Evolutionary conservation across 176 grass and related monocot species (phyloP), one percentile per base, ranked within the genome.

Genomic region (Triticum timopheevii): DNA sequence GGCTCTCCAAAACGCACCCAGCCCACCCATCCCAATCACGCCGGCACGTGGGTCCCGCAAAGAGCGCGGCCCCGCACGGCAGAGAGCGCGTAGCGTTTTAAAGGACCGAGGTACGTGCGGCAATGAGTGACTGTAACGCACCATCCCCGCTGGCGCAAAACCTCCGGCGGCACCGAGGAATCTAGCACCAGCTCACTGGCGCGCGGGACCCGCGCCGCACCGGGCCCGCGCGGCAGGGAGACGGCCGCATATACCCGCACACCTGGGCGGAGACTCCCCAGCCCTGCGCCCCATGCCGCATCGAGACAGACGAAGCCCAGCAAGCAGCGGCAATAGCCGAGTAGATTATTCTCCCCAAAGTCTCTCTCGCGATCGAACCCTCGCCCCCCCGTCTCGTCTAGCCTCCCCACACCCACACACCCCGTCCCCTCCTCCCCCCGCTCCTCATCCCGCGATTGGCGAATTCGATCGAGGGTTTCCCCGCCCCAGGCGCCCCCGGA

Each of bases 311-410:
- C 50, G 54, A 59, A 22, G 54, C 54, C 54, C 54, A 17, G 10
- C 45, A 49, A 54, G 50, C 50, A 59, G 54, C 54, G 54, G 54
- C 50, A 17, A 54, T 54, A 54, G 50, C 50, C 2, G 50, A 54
- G 54, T 59, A 59, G 54, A 59, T 59, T 85, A 81, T 91, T 91
- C 85, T 80, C 77, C 85, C 81, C 76, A 87, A 91, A 84, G 85
- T 90, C 75, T n/a, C 80, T 90, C 36, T 81, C 85, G 86, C 86
- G 90, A 91, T 91, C 90, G 90, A 91, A 81, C 85, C 85, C 90
- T 88, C 76, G 85, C 81, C 68, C 71, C 71, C 69, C 22, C 71
- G 71, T 66, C 40, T 24, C 54, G 1, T 44, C 72, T 52, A 42
- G 12, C n/a, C 27, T 62, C 13, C 25, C 16, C 71, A 34, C 59